Evolutionary conservation across 2,329 filamentous ascomycete genomes (phyloP), one percentile per base, ranked within the genome.

Genomic region (Aspergillus proliferans): DNA sequence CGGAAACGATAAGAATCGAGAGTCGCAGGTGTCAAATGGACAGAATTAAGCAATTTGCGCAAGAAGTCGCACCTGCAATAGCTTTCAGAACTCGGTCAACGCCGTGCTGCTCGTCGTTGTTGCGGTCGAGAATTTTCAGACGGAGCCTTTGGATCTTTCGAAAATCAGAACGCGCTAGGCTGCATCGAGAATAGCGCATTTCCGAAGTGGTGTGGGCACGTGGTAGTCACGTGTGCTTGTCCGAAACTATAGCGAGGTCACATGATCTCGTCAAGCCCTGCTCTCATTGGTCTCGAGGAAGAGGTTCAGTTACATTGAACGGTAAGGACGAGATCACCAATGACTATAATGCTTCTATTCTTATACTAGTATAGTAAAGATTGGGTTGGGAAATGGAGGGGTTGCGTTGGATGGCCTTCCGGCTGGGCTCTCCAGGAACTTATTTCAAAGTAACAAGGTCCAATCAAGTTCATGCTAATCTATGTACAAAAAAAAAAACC

Each of bases 141-240:
- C 61, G 59, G 63, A 63, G 62, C 60, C 61, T 65, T 61, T 62
- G 58, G 63, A 64, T 65, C 64, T 65, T 66, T 67, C 63, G 65
- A 69, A 69, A 69, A 68, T 66, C 59, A 65, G 59, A 60, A 60
- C 42, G 6, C 60, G 59, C 67, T 70, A 70, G 52, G n/a, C 53
- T 50, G 1, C 28, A 47, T 30, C 0, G 2, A 54, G 51, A 34
- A 46, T 69, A 69, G 67, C 42, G 46, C 38, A 2, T 1, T 12
- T 47, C 18, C 41, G 47, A 46, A 45, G 47, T 51, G 50, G 55
- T 59, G 58, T 55, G 55, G 52, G 56, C 50, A 48, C 34, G 43
- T 10, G 6, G 10, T 47, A 10, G 3, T 54, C 61, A 62, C 63
- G 62, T 66, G 59, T 43, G 19, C 0, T 12, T 1, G 1, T 4